phyloP scores from a whole-genome alignment of 2,329 filamentous ascomycete genomes.

The Cladosporium austrohemisphaericum region DNA sequence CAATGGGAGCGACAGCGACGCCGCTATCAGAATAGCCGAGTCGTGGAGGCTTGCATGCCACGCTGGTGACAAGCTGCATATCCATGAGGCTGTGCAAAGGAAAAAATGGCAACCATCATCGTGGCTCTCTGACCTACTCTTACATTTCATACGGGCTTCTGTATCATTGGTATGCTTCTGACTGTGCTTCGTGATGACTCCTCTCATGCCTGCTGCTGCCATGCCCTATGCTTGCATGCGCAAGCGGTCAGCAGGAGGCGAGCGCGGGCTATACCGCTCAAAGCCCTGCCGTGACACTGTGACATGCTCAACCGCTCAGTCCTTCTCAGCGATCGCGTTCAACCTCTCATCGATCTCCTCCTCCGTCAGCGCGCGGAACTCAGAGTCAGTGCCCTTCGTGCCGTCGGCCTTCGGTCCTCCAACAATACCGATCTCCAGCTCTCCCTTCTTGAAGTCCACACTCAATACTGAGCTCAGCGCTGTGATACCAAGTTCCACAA shows the following conservation, averaged over 20 bases:
- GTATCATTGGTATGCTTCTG: slow-evolving; percentile 15
- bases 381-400: slow-evolving; percentile 71
- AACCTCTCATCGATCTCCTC: slow-evolving; percentile 98
- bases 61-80: background rate
- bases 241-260: slow-evolving; percentile 3
- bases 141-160: slow-evolving; percentile 3
- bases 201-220: slow-evolving; percentile 3
- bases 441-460: slow-evolving; percentile 99
- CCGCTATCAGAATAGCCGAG: slow-evolving; percentile 3
- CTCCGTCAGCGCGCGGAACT: slow-evolving; percentile 86
- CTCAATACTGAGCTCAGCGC: slow-evolving; percentile 93
- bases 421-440: slow-evolving; percentile 96
- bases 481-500: slow-evolving; percentile 93
- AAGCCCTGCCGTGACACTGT: background rate
- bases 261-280: background rate
- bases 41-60: slow-evolving; percentile 6
- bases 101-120: background rate
- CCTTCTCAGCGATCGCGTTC: slow-evolving; percentile 98
- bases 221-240: too few species aligned
- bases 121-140: slow-evolving; percentile 4
- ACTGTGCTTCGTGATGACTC: slow-evolving; percentile 12
- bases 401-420: slow-evolving; percentile 81
- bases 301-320: slow-evolving; percentile 53
- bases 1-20: background rate
- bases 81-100: slow-evolving; percentile 9